These are phyloP conservation scores for Cenchrus purpureus DNA, from an alignment of 176 grass and related monocot species.

Conservation along the genomic window DNA sequence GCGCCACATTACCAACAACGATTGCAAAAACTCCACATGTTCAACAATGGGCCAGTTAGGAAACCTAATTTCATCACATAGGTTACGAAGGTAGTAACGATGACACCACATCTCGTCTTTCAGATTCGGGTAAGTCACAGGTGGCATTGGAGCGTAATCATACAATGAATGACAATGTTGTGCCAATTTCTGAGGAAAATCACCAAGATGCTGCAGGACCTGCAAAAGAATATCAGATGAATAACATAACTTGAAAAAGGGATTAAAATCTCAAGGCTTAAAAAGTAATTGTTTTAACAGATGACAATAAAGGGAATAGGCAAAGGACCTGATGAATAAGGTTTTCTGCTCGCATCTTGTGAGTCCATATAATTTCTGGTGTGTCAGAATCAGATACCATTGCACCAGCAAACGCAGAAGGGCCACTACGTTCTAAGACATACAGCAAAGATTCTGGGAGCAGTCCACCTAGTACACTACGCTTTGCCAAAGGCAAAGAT, in stretches of 20 bases:
- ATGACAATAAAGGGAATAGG: slow-evolving; percentile 29
- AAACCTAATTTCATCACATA: slow-evolving; percentile 99
- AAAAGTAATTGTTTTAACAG: slow-evolving; percentile 33
- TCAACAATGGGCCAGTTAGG: slow-evolving; percentile 99
- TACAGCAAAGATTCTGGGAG: slow-evolving; percentile 96
- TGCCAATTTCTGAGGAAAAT: slow-evolving; percentile 97
- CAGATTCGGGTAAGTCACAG: slow-evolving; percentile 92
- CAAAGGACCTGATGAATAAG: slow-evolving; percentile 83
- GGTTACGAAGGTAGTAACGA: slow-evolving; percentile 91
- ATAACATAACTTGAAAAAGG: slow-evolving; percentile 24
- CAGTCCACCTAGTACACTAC: slow-evolving; percentile 89
- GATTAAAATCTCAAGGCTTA: slow-evolving; percentile 28
- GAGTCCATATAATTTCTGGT: slow-evolving; percentile 99
- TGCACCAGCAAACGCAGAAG: slow-evolving; percentile 81
- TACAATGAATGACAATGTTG: slow-evolving; percentile 96
- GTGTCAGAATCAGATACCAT: slow-evolving; percentile 99
- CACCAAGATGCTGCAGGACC: slow-evolving; percentile 97
- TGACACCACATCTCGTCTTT: slow-evolving; percentile 99
- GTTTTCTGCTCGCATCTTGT: slow-evolving; percentile 99
- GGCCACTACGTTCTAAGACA: slow-evolving; percentile 91
- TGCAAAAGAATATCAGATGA: slow-evolving; percentile 51
- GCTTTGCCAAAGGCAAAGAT: slow-evolving; percentile 90
- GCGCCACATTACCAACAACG: slow-evolving; percentile 95
- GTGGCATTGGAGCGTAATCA: slow-evolving; percentile 99
- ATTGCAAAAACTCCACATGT: slow-evolving; percentile 98